Evolutionary conservation across 1,139 yeast species (phyloP).

Genomic region (Debaryomycetaceae sp.): DNA sequence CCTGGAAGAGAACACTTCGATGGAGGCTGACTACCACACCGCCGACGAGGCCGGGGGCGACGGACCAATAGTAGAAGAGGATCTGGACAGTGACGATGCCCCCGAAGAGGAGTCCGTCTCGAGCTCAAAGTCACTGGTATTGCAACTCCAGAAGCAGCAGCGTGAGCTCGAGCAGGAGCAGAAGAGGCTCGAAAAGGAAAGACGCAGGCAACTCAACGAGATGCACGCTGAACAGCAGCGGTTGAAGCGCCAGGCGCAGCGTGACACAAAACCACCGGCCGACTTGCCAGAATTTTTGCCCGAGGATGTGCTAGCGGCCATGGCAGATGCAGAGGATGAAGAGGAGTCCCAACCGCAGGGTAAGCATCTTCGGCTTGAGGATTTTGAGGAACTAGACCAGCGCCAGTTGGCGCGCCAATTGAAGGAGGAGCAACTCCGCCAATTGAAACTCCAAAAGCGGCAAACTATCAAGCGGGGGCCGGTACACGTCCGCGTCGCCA

Average conservation of each 20-base stretch:
- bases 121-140: constrained; percentile 25
- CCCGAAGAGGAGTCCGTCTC: constrained; percentile 44
- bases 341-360: constrained; percentile 13
- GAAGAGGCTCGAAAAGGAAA: constrained; percentile 38
- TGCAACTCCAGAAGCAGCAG: constrained; percentile 32
- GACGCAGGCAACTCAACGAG: constrained; percentile 46
- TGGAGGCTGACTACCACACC: constrained; percentile 15
- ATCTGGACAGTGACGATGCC: constrained; percentile 38
- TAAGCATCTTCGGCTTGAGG: constrained; percentile 38
- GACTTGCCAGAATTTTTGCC: constrained; percentile 50
- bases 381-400: constrained; percentile 27
- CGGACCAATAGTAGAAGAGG: constrained; percentile 12
- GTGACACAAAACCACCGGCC: constrained; percentile 16
- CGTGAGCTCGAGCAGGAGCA: constrained; percentile 28
- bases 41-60: constrained; percentile 15
- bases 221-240: constrained; percentile 48
- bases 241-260: constrained; percentile 24
- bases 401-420: constrained; percentile 20
- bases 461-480: constrained; percentile 49
- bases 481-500: constrained; percentile 47
- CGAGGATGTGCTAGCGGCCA: constrained; percentile 38
- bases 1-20: constrained; percentile 19
- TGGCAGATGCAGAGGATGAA: constrained; percentile 13
- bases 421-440: constrained; percentile 39
- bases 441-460: constrained; percentile 35